A percentile compares a stretch with the other conserved stretches of the same genome.
These are phyloP conservation scores for Colletotrichum abscissum DNA, from an alignment of 2,329 filamentous ascomycete species.

Conservation along the genomic window DNA sequence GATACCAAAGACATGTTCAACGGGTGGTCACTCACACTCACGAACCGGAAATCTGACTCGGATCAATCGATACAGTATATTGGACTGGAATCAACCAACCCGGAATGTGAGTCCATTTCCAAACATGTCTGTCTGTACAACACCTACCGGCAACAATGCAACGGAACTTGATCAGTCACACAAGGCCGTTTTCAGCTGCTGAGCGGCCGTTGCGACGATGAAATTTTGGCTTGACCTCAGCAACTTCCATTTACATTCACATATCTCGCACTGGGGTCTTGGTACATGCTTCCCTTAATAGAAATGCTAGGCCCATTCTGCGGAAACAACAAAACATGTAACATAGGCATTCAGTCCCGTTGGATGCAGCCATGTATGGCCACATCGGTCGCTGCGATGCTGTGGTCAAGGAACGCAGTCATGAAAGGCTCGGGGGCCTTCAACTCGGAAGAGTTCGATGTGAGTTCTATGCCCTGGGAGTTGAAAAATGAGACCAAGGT, in stretches of 20 bases:
- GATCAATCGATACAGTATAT: not conserved
- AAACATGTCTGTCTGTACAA: not conserved
- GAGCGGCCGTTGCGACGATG: not conserved
- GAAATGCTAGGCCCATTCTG: not conserved
- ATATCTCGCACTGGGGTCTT: not conserved
- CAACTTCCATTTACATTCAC: not conserved
- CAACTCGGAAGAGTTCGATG: no score
- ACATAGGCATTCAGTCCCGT: not conserved
- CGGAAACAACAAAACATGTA: not conserved
- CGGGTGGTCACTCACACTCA: not conserved
- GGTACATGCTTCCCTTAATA: not conserved
- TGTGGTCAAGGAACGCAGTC: not conserved
- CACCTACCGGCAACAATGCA: not conserved
- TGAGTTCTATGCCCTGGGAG: no score
- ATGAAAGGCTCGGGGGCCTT: no score
- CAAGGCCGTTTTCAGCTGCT: not conserved
- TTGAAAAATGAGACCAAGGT: no score
- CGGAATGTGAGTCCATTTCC: not conserved
- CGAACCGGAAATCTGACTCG: not conserved
- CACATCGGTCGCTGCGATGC: not conserved
- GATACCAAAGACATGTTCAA: not conserved
- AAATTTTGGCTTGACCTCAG: not conserved
- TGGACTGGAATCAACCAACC: not conserved
- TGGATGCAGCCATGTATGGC: not conserved
- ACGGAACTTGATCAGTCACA: not conserved